These are phyloP conservation scores for Cutaneotrichosporon spelunceum DNA, from an alignment of 1,284 basidiomycete genomes.

Conservation along the genomic window DNA sequence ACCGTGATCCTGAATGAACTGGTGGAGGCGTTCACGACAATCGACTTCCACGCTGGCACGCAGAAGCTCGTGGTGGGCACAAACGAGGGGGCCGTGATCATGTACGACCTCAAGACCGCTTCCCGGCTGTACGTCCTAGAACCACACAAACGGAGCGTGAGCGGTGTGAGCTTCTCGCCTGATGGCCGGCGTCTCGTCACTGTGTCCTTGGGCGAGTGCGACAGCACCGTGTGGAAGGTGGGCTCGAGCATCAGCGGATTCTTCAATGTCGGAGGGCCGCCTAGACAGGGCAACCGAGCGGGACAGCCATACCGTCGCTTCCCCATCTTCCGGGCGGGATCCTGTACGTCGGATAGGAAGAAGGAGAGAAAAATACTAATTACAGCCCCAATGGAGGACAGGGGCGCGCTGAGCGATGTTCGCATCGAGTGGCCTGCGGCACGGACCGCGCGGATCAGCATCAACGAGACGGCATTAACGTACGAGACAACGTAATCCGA, in stretches of 20 bases:
- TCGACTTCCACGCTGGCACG: conserved; percentile 80
- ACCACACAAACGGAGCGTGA: conserved; percentile 73
- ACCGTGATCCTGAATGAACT: conserved; percentile 89
- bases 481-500: conserved; percentile 63
- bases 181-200: conserved; percentile 89
- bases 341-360: conserved; percentile 43
- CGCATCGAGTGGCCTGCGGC: conserved; percentile 78
- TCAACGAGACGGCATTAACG: conserved; percentile 73
- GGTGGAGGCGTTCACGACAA: conserved; percentile 86
- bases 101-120: conserved; percentile 95
- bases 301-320: conserved; percentile 81
- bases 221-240: conserved; percentile 84
- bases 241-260: conserved; percentile 79
- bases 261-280: conserved; percentile 85
- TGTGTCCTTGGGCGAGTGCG: conserved; percentile 75
- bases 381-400: conserved; percentile 50
- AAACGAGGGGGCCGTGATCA: conserved; percentile 84
- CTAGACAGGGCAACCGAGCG: conserved; percentile 74
- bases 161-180: conserved; percentile 82
- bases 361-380: background rate
- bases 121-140: conserved; percentile 93
- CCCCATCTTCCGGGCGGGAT: conserved; percentile 60
- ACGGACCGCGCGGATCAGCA: conserved; percentile 73
- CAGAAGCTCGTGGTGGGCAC: conserved; percentile 93
- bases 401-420: conserved; percentile 68